Percentiles rank a stretch among this genome's conserved stretches.
Conservation (phyloP, 305 asterid genomes). For the Fraxinus albicans region DNA sequence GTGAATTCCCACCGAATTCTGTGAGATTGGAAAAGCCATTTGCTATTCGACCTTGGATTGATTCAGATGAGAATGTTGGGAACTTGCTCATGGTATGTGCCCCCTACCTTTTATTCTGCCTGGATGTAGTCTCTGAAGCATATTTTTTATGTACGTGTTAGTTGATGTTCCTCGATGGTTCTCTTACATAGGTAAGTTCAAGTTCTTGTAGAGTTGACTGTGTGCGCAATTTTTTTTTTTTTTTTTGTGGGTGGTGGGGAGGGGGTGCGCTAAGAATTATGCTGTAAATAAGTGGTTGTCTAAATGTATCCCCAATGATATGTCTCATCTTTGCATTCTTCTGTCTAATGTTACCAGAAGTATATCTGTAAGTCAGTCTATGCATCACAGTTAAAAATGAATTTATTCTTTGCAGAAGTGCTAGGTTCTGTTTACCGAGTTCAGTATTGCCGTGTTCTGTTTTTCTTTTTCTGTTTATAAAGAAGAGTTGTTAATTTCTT, state of each 20-base stretch:
- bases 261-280: not conserved
- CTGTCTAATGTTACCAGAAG: not conserved
- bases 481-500: not conserved
- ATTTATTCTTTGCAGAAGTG: not conserved
- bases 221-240: not conserved
- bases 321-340: not conserved
- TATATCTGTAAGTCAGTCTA: not conserved
- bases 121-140: not conserved
- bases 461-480: not conserved
- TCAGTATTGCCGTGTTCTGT: not conserved
- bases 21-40: constrained; percentile 80
- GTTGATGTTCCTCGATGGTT: not conserved
- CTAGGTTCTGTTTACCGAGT: not conserved
- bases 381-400: not conserved
- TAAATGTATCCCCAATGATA: not conserved
- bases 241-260: not conserved
- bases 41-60: constrained; percentile 79
- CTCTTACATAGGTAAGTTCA: not conserved
- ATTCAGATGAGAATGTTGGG: constrained; percentile 94
- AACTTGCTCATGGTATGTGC: constrained; percentile 82
- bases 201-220: not conserved
- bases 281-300: not conserved
- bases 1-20: constrained; percentile 88
- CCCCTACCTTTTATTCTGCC: not conserved
- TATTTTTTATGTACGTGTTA: not conserved